phyloP scores from a whole-genome alignment of 257 asterid genomes.

The Handroanthus guayacan region DNA sequence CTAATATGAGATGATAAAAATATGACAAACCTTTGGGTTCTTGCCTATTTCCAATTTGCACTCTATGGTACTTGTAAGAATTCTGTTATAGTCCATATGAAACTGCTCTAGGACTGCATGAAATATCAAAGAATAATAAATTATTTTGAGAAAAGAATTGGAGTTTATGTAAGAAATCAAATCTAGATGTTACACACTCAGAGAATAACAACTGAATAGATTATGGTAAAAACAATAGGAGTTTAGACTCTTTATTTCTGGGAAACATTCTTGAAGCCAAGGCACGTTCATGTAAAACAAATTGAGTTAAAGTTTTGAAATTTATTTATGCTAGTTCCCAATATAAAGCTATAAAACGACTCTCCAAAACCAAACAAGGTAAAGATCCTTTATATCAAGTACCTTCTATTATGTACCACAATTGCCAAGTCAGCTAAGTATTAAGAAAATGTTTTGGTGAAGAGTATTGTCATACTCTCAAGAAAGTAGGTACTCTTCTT shows the following conservation, averaged over 20 bases:
- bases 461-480: neutral
- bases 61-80: conserved; percentile 6
- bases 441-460: neutral
- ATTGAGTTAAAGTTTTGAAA: too few relatives aligned
- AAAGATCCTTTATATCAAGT: neutral
- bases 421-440: neutral
- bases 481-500: neutral
- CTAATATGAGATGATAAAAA: conserved; percentile 23
- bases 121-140: neutral
- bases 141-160: neutral
- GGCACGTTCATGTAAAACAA: too few relatives aligned
- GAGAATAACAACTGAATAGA: neutral
- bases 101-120: neutral
- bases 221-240: neutral
- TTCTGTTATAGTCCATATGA: neutral
- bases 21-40: neutral
- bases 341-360: neutral
- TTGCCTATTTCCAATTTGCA: neutral
- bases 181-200: neutral
- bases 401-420: neutral
- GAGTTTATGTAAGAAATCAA: neutral
- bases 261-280: neutral
- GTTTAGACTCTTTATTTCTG: too few relatives aligned
- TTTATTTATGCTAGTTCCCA: too few relatives aligned
- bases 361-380: neutral